A percentile compares a stretch with the other conserved stretches of the same genome.
Evolutionary conservation across 1,284 basidiomycete genomes (phyloP).

Genomic region (Boletus mariae): DNA sequence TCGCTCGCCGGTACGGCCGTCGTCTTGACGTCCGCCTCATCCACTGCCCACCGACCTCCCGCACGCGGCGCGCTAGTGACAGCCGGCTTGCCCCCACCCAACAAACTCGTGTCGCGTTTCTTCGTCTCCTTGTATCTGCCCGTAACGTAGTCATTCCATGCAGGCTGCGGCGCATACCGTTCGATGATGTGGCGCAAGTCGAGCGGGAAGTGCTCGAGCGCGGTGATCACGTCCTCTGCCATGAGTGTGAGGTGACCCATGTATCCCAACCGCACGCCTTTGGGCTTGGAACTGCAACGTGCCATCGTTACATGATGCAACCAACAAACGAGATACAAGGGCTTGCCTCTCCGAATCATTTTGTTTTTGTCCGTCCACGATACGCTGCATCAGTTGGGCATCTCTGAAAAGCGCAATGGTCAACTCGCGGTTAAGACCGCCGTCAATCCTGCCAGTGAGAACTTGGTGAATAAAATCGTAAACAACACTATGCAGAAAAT

Average conservation of each 20-base stretch:
- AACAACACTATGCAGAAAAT: slow-evolving; percentile 95
- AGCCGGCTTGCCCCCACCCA: slow-evolving; percentile 81
- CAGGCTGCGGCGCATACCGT: slow-evolving; percentile 68
- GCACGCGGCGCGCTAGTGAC: slow-evolving; percentile 37
- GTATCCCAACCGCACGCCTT: slow-evolving; percentile 81
- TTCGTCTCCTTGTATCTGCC: slow-evolving; percentile 85
- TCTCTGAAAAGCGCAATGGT: slow-evolving; percentile 80
- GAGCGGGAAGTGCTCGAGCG: slow-evolving; percentile 81
- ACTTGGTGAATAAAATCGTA: slow-evolving; percentile 97
- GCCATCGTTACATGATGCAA: slow-evolving; percentile 10
- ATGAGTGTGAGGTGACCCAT: slow-evolving; percentile 98
- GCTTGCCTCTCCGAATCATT: slow-evolving; percentile 74
- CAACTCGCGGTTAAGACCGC: slow-evolving; percentile 76
- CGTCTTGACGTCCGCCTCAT: slow-evolving; percentile 55
- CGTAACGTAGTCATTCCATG: slow-evolving; percentile 86
- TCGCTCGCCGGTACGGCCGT: slow-evolving; percentile 27
- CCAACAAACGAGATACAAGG: slow-evolving; percentile 3
- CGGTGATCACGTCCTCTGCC: slow-evolving; percentile 83
- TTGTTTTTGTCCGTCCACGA: slow-evolving; percentile 77
- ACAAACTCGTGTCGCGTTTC: slow-evolving; percentile 69
- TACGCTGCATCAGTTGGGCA: slow-evolving; percentile 73
- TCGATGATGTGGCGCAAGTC: slow-evolving; percentile 69
- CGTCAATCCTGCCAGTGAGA: slow-evolving; percentile 80
- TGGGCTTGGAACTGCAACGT: slow-evolving; percentile 52
- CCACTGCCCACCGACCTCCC: slow-evolving; percentile 61